A percentile compares a stretch with the other conserved stretches of the same genome.
Conservation (phyloP, 2,329 filamentous ascomycete genomes). For the Pestalotiopsis sp. region DNA sequence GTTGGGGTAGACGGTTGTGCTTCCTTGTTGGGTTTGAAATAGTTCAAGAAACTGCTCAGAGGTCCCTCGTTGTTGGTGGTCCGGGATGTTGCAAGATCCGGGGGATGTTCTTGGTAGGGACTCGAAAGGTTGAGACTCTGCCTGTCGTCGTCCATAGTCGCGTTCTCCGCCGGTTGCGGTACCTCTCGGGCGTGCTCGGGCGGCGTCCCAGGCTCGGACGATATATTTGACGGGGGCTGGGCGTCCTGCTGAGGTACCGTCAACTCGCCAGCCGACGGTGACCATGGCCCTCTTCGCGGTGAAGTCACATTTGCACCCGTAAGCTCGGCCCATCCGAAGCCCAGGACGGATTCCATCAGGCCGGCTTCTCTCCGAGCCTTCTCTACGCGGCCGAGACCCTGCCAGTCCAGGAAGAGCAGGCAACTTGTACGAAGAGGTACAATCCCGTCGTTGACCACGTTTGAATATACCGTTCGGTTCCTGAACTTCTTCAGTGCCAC, state of each 20-base stretch:
- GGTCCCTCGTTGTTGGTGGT: constrained; percentile 46
- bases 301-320: constrained; percentile 66
- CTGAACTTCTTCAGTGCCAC: constrained; percentile 83
- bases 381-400: constrained; percentile 87
- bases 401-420: constrained; percentile 95
- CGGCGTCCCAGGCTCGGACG: constrained; percentile 30
- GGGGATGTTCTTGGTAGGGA: constrained; percentile 28
- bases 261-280: constrained; percentile 34
- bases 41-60: constrained; percentile 66
- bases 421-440: constrained; percentile 94
- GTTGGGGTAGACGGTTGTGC: constrained; percentile 34
- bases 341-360: constrained; percentile 86
- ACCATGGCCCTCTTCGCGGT: constrained; percentile 45
- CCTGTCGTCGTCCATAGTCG: constrained; percentile 66
- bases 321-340: constrained; percentile 92
- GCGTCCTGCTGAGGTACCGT: constrained; percentile 23
- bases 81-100: constrained; percentile 24
- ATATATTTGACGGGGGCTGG: constrained; percentile 24
- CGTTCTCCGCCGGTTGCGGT: constrained; percentile 68
- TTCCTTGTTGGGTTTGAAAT: constrained; percentile 65
- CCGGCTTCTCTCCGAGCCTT: constrained; percentile 92
- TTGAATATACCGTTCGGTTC: constrained; percentile 91
- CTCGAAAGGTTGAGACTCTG: constrained; percentile 52
- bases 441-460: constrained; percentile 97
- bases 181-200: constrained; percentile 55